phyloP scores from a whole-genome alignment of 2,329 filamentous ascomycete genomes.

The Lanzia echinophila region DNA sequence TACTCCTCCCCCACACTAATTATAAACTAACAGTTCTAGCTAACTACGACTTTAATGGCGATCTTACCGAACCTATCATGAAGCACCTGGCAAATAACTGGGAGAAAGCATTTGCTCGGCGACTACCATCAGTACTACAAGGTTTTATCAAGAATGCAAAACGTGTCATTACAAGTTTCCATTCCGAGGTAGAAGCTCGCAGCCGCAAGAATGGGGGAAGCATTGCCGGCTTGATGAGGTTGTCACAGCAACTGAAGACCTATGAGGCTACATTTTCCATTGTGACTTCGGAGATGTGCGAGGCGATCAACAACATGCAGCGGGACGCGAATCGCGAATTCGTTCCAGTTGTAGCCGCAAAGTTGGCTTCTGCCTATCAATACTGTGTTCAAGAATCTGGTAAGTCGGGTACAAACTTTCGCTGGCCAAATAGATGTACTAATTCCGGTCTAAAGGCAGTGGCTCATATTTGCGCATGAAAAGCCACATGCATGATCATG shows the following conservation, averaged over 20 bases:
- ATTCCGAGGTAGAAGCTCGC: slow-evolving; percentile 36
- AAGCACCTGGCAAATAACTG: slow-evolving; percentile 20
- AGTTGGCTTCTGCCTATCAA: slow-evolving; percentile 42
- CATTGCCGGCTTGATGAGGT: slow-evolving; percentile 34
- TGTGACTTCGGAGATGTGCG: slow-evolving; percentile 29
- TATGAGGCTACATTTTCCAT: slow-evolving; percentile 37
- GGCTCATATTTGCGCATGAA: slow-evolving; percentile 49
- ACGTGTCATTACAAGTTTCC: slow-evolving; percentile 35
- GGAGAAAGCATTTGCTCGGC: slow-evolving; percentile 34
- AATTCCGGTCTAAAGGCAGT: slow-evolving; percentile 22
- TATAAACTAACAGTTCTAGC: background rate
- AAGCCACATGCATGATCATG: slow-evolving; percentile 38
- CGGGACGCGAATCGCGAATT: slow-evolving; percentile 49
- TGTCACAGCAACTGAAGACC: slow-evolving; percentile 36
- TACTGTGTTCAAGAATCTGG: slow-evolving; percentile 39
- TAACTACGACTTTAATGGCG: background rate
- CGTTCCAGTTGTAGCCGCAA: slow-evolving; percentile 38
- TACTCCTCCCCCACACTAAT: no score
- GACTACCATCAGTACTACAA: slow-evolving; percentile 36
- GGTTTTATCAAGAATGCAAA: slow-evolving; percentile 31
- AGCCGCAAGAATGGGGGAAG: slow-evolving; percentile 34
- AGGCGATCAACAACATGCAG: slow-evolving; percentile 39
- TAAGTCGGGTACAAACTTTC: slow-evolving; percentile 10
- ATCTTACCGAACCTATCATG: slow-evolving; percentile 16
- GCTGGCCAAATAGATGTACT: background rate